These are phyloP conservation scores for Colletotrichum sp. DNA, from an alignment of 2,329 filamentous ascomycete genomes.

Conservation along the genomic window DNA sequence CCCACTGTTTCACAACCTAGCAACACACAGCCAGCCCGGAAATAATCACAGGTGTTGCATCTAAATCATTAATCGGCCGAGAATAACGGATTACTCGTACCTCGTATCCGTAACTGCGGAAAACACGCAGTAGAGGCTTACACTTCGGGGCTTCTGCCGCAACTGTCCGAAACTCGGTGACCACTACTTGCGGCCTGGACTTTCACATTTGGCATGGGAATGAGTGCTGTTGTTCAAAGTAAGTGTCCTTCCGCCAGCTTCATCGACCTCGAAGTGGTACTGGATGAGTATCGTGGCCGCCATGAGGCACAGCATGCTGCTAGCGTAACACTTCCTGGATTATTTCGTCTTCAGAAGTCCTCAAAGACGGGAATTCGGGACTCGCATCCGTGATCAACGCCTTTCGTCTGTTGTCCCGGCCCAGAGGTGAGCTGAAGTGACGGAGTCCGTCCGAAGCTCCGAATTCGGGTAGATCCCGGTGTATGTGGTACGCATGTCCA, in stretches of 20 bases:
- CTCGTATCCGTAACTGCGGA: not conserved
- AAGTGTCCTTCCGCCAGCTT: not conserved
- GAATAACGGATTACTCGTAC: not conserved
- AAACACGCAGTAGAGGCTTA: not conserved
- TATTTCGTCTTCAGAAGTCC: rapidly evolving
- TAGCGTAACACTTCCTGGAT: not conserved
- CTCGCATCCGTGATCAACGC: not conserved
- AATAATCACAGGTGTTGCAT: not conserved
- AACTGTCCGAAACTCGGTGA: not conserved
- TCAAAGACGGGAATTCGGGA: not conserved
- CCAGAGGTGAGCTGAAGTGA: not conserved
- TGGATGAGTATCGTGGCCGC: no score
- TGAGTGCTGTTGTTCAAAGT: not conserved
- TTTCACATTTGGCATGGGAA: no score
- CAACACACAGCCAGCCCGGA: not conserved
- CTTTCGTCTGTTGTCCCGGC: not conserved
- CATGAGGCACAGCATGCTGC: not conserved
- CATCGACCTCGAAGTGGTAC: not conserved
- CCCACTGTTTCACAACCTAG: not conserved
- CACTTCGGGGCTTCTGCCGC: not conserved
- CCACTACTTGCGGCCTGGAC: no score
- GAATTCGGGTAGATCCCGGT: not conserved
- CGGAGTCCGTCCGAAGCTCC: not conserved
- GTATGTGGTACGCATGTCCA: not conserved
- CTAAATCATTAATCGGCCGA: not conserved